A percentile compares a stretch with the other conserved stretches of the same genome.
Evolutionary conservation across 352 stramenopile species (phyloP).

Genomic region (Globisporangium middletonii): DNA sequence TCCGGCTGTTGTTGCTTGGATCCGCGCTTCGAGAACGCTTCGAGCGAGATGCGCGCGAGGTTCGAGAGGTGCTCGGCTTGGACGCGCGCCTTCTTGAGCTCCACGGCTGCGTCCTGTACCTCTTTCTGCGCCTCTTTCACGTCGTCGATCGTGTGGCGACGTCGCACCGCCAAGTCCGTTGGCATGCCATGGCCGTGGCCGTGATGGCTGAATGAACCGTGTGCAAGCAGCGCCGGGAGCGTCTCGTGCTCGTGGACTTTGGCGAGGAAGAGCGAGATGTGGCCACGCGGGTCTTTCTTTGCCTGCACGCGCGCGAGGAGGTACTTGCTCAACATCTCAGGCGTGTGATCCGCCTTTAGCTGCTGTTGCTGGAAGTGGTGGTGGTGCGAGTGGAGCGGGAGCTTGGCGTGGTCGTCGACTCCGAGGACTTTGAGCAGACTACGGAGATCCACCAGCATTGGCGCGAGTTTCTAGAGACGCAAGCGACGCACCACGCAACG

Average conservation of each 20-base stretch:
- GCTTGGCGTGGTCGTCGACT: constrained; percentile 18
- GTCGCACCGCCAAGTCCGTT: constrained; percentile 48
- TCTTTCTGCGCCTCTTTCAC: constrained; percentile 73
- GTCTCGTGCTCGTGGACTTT: constrained; percentile 64
- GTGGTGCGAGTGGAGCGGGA: constrained; percentile 5
- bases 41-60: constrained; percentile 58
- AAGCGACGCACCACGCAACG: neutral
- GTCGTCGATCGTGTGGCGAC: constrained; percentile 77
- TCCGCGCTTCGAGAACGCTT: constrained; percentile 40
- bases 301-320: constrained; percentile 67
- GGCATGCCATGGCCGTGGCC: constrained; percentile 25
- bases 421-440: constrained; percentile 40
- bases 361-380: constrained; percentile 1
- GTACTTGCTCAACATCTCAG: constrained; percentile 60
- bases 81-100: constrained; percentile 67
- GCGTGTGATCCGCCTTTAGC: constrained; percentile 7
- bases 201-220: constrained; percentile 6
- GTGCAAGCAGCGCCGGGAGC: constrained; percentile 39
- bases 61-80: constrained; percentile 73
- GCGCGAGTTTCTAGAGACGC: constrained; percentile 25
- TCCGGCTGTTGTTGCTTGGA: constrained; percentile 6
- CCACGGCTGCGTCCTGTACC: constrained; percentile 49
- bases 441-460: constrained; percentile 51
- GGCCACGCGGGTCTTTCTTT: constrained; percentile 33
- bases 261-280: constrained; percentile 51